Evolutionary conservation across 2,329 filamentous ascomycete species (phyloP).

Genomic region (Ceratocystis albifundus): DNA sequence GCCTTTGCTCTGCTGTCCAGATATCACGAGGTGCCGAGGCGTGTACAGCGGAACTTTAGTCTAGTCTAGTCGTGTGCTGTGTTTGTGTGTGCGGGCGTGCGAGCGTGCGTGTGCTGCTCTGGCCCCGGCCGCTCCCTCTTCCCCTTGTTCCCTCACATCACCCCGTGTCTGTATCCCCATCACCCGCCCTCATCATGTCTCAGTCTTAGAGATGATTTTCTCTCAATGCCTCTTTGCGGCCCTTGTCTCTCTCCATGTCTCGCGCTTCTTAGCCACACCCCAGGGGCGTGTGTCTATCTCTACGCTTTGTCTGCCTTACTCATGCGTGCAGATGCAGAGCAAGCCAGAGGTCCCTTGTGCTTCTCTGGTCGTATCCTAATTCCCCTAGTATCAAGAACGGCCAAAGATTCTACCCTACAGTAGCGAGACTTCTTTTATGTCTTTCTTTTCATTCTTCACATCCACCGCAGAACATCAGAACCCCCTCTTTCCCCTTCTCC

Average conservation of each 20-base stretch:
- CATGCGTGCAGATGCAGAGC: too few relatives aligned
- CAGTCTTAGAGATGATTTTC: neutral
- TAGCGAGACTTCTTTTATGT: neutral
- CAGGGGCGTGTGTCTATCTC: neutral
- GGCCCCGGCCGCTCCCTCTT: neutral
- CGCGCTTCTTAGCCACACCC: neutral
- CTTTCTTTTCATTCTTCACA: neutral
- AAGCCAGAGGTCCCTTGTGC: neutral
- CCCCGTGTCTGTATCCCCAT: neutral
- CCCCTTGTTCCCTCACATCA: neutral
- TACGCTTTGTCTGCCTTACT: too few relatives aligned
- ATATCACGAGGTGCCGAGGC: conserved; percentile 2
- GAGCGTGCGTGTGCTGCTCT: neutral
- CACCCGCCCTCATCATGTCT: neutral
- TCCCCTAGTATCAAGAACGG: neutral
- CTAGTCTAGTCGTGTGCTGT: neutral
- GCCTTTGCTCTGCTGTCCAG: neutral
- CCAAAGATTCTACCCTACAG: neutral
- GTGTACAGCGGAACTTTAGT: neutral
- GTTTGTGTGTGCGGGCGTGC: too few relatives aligned
- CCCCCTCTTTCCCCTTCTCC: neutral
- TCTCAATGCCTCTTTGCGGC: neutral
- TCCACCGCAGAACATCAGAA: neutral
- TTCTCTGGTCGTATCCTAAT: neutral
- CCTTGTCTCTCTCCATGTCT: conserved; percentile 2